Base-by-base conservation (phyloP, 2,329 filamentous ascomycete species). In the Colletotrichum theobromicola region DNA sequence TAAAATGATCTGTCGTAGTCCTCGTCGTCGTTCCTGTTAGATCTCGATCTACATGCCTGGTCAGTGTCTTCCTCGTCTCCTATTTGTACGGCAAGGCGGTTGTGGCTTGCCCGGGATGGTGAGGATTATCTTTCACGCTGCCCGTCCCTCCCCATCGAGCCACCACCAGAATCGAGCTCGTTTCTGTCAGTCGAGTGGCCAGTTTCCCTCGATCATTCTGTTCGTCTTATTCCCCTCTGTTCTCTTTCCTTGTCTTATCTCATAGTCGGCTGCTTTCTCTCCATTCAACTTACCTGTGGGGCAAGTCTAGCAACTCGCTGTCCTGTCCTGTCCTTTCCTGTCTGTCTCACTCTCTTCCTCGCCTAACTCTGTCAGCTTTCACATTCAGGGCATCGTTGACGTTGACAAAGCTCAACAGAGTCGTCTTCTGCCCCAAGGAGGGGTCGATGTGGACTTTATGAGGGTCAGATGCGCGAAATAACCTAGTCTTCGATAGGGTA, bases 361-460 rank as follows among this genome's bases (percentile, higher is more conserved):
- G 24, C 55, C 21, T 28, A 34, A 58, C 21, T 67, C 72, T 75
- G 63, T 72, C 68, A 72, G 62, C 63, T 75, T 55, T 75, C 72
- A 72, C 62, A 63, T 75, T 65, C 57, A 32, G 21, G 50, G 10
- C 34, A 55, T 67, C 28, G 21, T 32, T 53, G 62, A 50, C 21
- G 13, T 72, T 61, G 50, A 35, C 34, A 57, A 30, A 24, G 32
- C 42, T 50, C 21, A 53, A 12, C 35, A 55, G 30, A 35, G 30
- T 50, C 21, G 18, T 50, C 34, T 26, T 32, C 21, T 37, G 34
- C 24, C 34, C 58, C 24, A 26, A 63, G 18, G 62, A 72, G 68
- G 57, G 68, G 62, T 50, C 13, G 16, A 35, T 18, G 62, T 57
- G 57, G 62, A 57, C 57, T 67, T 67, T 58, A 67, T 67, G 30